Conservation (phyloP, 2,329 filamentous ascomycete species). For the Tetracladium maxilliforme region DNA sequence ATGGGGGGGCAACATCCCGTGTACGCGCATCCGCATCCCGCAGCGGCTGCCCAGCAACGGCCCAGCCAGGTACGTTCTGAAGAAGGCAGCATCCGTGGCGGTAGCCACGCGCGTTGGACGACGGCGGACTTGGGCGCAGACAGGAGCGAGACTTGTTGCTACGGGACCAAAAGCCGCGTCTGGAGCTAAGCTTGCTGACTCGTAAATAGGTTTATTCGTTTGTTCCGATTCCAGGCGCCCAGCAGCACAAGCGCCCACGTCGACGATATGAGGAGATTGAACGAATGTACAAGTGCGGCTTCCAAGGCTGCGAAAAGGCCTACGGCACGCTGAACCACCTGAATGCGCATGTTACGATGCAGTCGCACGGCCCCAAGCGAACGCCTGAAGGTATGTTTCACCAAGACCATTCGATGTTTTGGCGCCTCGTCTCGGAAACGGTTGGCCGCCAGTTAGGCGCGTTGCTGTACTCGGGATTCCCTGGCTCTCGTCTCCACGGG, state of each 20-base stretch:
- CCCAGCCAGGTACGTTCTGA: too few relatives aligned
- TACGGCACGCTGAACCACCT: conserved; percentile 95
- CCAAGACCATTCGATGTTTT: too few relatives aligned
- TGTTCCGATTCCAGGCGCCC: conserved; percentile 89
- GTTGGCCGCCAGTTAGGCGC: too few relatives aligned
- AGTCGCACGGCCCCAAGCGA: conserved; percentile 85
- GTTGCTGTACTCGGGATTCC: too few relatives aligned
- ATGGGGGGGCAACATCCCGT: conserved; percentile 1
- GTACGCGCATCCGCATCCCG: conserved; percentile 18
- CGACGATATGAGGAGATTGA: conserved; percentile 96
- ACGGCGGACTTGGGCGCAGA: neutral
- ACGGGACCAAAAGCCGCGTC: neutral
- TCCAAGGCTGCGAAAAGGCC: conserved; percentile 96
- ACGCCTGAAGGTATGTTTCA: conserved; percentile 79
- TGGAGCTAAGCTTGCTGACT: too few relatives aligned
- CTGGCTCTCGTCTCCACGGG: too few relatives aligned
- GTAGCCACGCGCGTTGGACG: too few relatives aligned
- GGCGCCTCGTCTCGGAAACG: too few relatives aligned
- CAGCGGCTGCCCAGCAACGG: too few relatives aligned
- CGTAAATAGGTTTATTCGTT: conserved; percentile 99
- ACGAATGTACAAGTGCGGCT: conserved; percentile 99
- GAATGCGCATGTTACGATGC: conserved; percentile 98
- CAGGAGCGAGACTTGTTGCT: neutral
- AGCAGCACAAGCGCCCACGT: conserved; percentile 91
- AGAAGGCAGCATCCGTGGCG: too few relatives aligned